Conservation (phyloP, 2,329 filamentous ascomycete genomes). For the Iodosphaeria phyllophila region DNA sequence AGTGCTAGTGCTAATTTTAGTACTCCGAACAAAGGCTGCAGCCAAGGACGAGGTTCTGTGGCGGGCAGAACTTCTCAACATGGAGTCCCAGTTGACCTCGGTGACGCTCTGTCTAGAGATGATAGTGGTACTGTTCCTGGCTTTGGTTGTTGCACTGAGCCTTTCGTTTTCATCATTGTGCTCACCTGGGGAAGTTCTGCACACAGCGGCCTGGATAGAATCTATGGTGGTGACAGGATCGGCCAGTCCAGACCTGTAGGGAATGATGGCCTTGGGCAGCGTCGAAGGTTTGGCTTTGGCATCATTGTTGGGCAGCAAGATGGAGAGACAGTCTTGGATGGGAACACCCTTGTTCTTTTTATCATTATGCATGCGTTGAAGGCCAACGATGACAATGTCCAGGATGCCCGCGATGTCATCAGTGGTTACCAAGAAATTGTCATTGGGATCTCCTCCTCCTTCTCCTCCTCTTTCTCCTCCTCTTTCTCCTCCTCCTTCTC, state of each 20-base stretch:
- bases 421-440: conserved; percentile 9
- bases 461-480: not conserved
- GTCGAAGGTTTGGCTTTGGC: conserved; percentile 6
- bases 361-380: conserved; percentile 7
- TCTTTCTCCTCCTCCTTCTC: not conserved
- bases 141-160: not conserved
- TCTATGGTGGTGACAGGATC: conserved; percentile 13
- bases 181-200: too few species aligned
- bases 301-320: conserved; percentile 7
- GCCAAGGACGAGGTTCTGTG: too few species aligned
- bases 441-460: not conserved
- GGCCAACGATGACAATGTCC: conserved; percentile 11
- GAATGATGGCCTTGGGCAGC: conserved; percentile 7
- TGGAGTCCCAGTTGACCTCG: conserved; percentile 13
- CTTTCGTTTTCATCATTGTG: conserved; percentile 1
- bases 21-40: too few species aligned
- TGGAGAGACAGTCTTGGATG: conserved; percentile 9
- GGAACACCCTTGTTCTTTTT: conserved; percentile 1
- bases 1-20: too few species aligned
- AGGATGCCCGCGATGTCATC: conserved; percentile 12
- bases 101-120: conserved; percentile 15
- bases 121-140: conserved; percentile 6
- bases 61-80: too few species aligned
- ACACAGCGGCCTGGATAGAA: conserved; percentile 10
- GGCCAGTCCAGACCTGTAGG: conserved; percentile 6